Percentiles rank a stretch among this genome's conserved stretches.
Conservation (phyloP, 495 filamentous ascomycete genomes). For the Staphylotrichum longicolle region DNA sequence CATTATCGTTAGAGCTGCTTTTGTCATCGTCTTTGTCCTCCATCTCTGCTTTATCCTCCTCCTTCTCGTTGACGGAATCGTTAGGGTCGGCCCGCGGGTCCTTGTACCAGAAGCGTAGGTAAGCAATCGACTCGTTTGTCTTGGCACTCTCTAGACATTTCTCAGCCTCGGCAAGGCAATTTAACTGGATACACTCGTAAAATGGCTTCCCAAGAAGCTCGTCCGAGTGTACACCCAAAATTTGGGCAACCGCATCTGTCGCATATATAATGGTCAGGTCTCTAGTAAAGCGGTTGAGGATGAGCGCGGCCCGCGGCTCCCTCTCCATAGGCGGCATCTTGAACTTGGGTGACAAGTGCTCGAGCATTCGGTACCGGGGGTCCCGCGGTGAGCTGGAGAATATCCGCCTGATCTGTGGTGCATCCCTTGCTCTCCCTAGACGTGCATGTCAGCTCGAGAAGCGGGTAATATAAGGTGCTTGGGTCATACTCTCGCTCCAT, state of each 20-base stretch:
- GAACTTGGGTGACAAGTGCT: conserved; percentile 81
- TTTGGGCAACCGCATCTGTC: conserved; percentile 66
- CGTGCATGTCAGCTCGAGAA: conserved; percentile 13
- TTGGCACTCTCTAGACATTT: conserved; percentile 80
- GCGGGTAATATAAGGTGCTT: background rate
- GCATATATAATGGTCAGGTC: conserved; percentile 86
- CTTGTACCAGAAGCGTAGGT: conserved; percentile 84
- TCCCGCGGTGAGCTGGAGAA: conserved; percentile 81
- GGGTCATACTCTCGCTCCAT: conserved; percentile 65
- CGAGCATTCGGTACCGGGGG: conserved; percentile 87
- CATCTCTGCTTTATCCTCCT: conserved; percentile 35
- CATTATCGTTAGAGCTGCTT: conserved; percentile 22
- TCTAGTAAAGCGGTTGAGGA: conserved; percentile 83
- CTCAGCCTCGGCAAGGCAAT: conserved; percentile 71
- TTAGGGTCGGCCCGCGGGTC: conserved; percentile 58
- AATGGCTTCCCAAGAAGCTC: conserved; percentile 70
- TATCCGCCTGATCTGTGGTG: conserved; percentile 71
- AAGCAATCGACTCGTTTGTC: conserved; percentile 88
- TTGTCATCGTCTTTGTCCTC: conserved; percentile 31
- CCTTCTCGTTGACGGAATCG: conserved; percentile 30
- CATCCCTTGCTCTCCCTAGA: conserved; percentile 73
- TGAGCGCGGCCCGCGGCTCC: conserved; percentile 80
- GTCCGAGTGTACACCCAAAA: conserved; percentile 66
- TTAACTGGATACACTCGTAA: conserved; percentile 76
- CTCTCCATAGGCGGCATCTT: conserved; percentile 61